A percentile compares a stretch with the other conserved stretches of the same genome.
Conservation (phyloP, 495 filamentous ascomycete genomes). For the Baudoinia panamericana region DNA sequence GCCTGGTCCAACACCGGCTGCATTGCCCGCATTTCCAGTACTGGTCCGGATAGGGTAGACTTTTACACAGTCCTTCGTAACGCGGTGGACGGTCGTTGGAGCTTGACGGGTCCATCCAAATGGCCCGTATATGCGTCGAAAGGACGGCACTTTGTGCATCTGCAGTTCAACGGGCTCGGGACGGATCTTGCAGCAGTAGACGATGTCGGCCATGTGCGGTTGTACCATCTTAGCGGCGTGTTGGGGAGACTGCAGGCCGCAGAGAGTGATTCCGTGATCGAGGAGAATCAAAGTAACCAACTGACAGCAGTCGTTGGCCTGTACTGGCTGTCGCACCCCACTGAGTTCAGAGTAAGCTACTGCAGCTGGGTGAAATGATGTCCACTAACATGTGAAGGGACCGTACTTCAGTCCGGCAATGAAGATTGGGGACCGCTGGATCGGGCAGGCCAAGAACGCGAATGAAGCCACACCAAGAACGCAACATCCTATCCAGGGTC, state of each 20-base stretch:
- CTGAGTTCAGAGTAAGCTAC: slow-evolving; percentile 30
- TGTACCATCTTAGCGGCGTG: slow-evolving; percentile 47
- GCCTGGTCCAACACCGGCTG: slow-evolving; percentile 84
- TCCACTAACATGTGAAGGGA: slow-evolving; percentile 4
- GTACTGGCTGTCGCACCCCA: slow-evolving; percentile 52
- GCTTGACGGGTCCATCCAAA: slow-evolving; percentile 49
- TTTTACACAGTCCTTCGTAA: slow-evolving; percentile 59
- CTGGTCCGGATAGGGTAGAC: slow-evolving; percentile 52
- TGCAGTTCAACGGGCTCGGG: slow-evolving; percentile 65
- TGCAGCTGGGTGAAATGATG: no score
- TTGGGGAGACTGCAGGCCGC: slow-evolving; percentile 51
- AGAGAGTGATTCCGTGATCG: slow-evolving; percentile 37
- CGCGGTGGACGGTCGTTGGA: slow-evolving; percentile 60
- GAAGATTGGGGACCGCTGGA: slow-evolving; percentile 23
- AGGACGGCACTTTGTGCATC: slow-evolving; percentile 50
- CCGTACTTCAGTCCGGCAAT: slow-evolving; percentile 23
- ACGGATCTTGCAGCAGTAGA: slow-evolving; percentile 69
- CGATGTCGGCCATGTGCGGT: slow-evolving; percentile 54
- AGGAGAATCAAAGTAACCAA: slow-evolving; percentile 40
- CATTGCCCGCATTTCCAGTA: slow-evolving; percentile 68
- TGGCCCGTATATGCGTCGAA: slow-evolving; percentile 34
- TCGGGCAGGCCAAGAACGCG: not conserved
- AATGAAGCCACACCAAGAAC: slow-evolving; percentile 1
- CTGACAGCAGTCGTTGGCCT: slow-evolving; percentile 64
- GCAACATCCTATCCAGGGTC: slow-evolving; percentile 10